Evolutionary conservation across 352 stramenopile genomes (phyloP).

Genomic region (Globisporangium uncinulatum): DNA sequence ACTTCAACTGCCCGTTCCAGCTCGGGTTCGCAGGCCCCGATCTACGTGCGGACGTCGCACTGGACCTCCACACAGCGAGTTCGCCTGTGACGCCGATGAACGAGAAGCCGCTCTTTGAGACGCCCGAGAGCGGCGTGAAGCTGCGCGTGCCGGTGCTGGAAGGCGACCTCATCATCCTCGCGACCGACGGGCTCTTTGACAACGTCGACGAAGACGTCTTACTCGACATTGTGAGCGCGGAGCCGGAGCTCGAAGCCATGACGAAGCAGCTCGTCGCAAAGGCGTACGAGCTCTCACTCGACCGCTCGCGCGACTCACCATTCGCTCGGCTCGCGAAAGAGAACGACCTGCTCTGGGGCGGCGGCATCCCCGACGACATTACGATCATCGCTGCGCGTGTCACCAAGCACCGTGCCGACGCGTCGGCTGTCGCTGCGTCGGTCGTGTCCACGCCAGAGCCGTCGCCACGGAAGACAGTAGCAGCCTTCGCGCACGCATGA

Average conservation of each 20-base stretch:
- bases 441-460: too few species aligned
- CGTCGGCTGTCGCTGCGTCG: too few species aligned
- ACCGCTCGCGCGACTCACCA: slow-evolving; percentile 90
- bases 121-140: slow-evolving; percentile 86
- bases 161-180: slow-evolving; percentile 95
- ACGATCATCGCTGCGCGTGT: slow-evolving; percentile 72
- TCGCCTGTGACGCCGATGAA: slow-evolving; percentile 49
- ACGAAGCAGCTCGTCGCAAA: slow-evolving; percentile 73
- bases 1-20: slow-evolving; percentile 98
- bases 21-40: slow-evolving; percentile 49
- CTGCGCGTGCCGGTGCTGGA: slow-evolving; percentile 90
- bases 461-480: too few species aligned
- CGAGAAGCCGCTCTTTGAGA: slow-evolving; percentile 90
- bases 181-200: slow-evolving; percentile 92
- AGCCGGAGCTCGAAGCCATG: slow-evolving; percentile 63
- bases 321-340: slow-evolving; percentile 97
- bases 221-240: slow-evolving; percentile 90
- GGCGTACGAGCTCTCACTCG: too few species aligned
- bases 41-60: slow-evolving; percentile 39
- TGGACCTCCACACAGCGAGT: slow-evolving; percentile 29
- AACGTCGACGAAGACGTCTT: slow-evolving; percentile 72
- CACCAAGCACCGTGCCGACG: slow-evolving; percentile 32
- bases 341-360: slow-evolving; percentile 97
- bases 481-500: too few species aligned
- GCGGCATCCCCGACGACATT: slow-evolving; percentile 91